Percentiles rank a stretch among this genome's conserved stretches.
These are phyloP conservation scores for Scorias spongiosa DNA, from an alignment of 2,329 filamentous ascomycete genomes.

Conservation along the genomic window DNA sequence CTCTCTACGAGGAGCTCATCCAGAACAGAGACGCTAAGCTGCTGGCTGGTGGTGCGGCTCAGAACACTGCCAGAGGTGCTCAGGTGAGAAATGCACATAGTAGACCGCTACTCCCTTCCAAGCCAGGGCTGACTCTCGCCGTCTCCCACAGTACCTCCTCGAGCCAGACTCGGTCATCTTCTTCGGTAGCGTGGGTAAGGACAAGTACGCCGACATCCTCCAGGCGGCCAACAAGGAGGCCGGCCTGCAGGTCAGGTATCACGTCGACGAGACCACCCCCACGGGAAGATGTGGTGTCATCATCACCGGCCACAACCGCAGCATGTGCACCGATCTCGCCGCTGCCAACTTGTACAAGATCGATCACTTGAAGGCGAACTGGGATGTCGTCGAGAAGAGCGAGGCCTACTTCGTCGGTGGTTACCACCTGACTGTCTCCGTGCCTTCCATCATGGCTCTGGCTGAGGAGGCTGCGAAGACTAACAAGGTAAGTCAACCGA, in stretches of 20 bases:
- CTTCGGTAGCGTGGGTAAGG: constrained; percentile 83
- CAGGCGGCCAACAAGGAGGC: constrained; percentile 72
- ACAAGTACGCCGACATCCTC: constrained; percentile 88
- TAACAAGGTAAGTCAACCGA: constrained; percentile 51
- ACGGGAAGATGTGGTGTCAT: constrained; percentile 93
- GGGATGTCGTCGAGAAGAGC: constrained; percentile 78
- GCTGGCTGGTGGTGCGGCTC: constrained; percentile 88
- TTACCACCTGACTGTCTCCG: constrained; percentile 94
- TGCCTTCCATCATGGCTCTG: constrained; percentile 75
- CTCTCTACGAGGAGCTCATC: constrained; percentile 84
- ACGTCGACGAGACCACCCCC: constrained; percentile 65
- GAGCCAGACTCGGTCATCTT: constrained; percentile 79
- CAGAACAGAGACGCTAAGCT: constrained; percentile 86
- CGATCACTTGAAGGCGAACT: constrained; percentile 88
- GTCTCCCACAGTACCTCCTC: constrained; percentile 57
- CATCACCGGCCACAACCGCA: constrained; percentile 92
- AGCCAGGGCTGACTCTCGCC: constrained; percentile 1
- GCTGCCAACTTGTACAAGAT: constrained; percentile 96
- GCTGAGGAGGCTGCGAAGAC: constrained; percentile 76
- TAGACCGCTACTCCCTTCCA: neutral
- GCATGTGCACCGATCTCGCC: constrained; percentile 85
- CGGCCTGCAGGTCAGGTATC: constrained; percentile 88
- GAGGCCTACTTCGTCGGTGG: constrained; percentile 87
- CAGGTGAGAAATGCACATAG: constrained; percentile 35
- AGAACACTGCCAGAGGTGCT: constrained; percentile 92